Conservation (phyloP, 495 filamentous ascomycete genomes). For the Cercophora samala region DNA sequence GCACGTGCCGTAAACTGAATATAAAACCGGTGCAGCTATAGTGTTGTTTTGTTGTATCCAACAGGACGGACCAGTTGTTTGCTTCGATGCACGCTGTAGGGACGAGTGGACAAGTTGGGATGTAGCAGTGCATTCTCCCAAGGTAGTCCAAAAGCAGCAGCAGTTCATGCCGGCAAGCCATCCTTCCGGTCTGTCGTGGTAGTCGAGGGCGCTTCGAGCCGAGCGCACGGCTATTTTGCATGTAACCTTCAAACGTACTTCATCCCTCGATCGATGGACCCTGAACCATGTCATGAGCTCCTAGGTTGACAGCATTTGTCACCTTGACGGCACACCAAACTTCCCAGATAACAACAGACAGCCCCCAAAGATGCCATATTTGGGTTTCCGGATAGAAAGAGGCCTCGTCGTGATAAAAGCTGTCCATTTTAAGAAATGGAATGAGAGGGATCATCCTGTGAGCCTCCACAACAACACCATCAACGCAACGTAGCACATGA, state of each 20-base stretch:
- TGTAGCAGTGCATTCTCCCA: not conserved
- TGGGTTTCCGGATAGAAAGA: not conserved
- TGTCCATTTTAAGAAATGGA: not conserved
- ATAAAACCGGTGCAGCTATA: not conserved
- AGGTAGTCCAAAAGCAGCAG: not conserved
- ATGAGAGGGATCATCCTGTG: conserved; percentile 20
- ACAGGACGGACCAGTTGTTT: not conserved
- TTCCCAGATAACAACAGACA: not conserved
- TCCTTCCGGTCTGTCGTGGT: conserved; percentile 13
- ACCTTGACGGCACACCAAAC: not conserved
- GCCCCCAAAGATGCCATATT: not conserved
- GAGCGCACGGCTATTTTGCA: conserved; percentile 3
- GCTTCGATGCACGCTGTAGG: not conserved
- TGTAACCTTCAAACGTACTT: not conserved
- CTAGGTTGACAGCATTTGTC: not conserved
- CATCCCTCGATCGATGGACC: not conserved
- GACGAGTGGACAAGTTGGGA: not conserved
- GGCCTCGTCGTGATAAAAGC: not conserved
- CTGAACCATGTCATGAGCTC: not conserved
- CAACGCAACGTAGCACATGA: conserved; percentile 76
- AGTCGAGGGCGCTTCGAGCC: not conserved
- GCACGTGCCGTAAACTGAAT: not conserved
- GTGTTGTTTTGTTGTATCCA: not conserved
- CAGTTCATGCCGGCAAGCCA: conserved; percentile 13
- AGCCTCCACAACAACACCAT: conserved; percentile 69